Evolutionary conservation across 345 rosid species (phyloP).

Genomic region (Linum tenue): DNA sequence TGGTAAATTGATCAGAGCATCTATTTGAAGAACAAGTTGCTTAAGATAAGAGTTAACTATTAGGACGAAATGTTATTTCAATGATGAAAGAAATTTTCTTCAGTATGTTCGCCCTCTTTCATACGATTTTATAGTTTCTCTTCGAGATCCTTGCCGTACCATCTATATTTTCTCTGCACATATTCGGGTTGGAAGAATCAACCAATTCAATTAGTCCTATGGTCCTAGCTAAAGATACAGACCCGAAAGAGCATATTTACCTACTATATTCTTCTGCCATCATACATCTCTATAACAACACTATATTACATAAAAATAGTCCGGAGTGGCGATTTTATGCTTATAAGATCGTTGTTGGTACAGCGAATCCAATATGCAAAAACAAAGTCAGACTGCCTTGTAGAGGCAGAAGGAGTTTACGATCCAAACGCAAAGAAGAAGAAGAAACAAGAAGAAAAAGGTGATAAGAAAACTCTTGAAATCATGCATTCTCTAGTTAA

Average conservation of each 20-base stretch:
- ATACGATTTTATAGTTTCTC: background rate
- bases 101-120: background rate
- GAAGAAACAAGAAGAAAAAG: slow-evolving; percentile 84
- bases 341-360: slow-evolving; percentile 14
- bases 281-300: too few species aligned
- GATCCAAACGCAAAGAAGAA: slow-evolving; percentile 82
- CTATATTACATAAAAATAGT: too few species aligned
- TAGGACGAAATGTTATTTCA: background rate
- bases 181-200: background rate
- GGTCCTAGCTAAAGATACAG: background rate
- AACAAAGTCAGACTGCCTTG: slow-evolving; percentile 75
- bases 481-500: background rate
- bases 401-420: slow-evolving; percentile 75
- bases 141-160: background rate
- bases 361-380: slow-evolving; percentile 91
- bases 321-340: background rate
- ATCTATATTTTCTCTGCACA: background rate
- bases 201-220: background rate
- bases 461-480: slow-evolving; percentile 20
- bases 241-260: background rate
- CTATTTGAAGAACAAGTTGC: background rate
- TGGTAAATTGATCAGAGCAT: background rate
- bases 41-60: background rate
- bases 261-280: too few species aligned
- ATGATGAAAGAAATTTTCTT: background rate